These are phyloP conservation scores for Elaeis oleifera DNA, from an alignment of 202 grass and related monocot species.

Conservation along the genomic window DNA sequence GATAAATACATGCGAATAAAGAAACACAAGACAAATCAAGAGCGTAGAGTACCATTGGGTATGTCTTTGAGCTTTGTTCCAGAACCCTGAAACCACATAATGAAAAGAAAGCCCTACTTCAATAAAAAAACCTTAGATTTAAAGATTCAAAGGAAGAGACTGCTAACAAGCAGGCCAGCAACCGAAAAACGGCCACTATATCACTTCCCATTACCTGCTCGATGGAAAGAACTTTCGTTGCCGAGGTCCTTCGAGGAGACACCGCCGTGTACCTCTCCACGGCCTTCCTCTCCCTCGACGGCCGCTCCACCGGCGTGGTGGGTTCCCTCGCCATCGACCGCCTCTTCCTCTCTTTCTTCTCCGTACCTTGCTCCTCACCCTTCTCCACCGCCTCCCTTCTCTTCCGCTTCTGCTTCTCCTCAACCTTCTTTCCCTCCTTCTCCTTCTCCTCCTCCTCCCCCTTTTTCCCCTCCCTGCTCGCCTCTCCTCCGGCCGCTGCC, in stretches of 20 bases:
- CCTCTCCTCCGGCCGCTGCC: no score
- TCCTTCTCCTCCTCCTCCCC: conserved; percentile 5
- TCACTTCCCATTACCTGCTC: conserved; percentile 34
- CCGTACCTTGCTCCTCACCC: conserved; percentile 9
- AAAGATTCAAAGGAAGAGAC: no score
- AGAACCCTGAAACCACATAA: conserved; percentile 49
- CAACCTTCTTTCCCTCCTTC: not conserved
- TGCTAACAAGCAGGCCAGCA: no score
- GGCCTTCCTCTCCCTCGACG: conserved; percentile 78
- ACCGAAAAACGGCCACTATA: not conserved
- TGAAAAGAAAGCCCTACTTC: not conserved
- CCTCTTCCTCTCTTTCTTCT: conserved; percentile 25
- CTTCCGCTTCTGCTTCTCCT: conserved; percentile 15
- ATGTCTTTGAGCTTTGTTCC: conserved; percentile 89
- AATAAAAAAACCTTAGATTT: not conserved
- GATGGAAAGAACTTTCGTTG: conserved; percentile 53
- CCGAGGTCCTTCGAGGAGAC: conserved; percentile 29
- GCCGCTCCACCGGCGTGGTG: conserved; percentile 32
- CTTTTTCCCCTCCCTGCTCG: not conserved
- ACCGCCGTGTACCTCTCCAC: conserved; percentile 78
- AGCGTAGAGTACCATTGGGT: conserved; percentile 54
- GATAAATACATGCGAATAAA: no score
- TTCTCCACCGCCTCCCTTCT: conserved; percentile 10
- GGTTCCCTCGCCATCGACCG: not conserved
- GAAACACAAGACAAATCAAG: no score